Evolutionary conservation across 108 stramenopile species (phyloP).

Genomic region (Halocafeteria seosinensis): DNA sequence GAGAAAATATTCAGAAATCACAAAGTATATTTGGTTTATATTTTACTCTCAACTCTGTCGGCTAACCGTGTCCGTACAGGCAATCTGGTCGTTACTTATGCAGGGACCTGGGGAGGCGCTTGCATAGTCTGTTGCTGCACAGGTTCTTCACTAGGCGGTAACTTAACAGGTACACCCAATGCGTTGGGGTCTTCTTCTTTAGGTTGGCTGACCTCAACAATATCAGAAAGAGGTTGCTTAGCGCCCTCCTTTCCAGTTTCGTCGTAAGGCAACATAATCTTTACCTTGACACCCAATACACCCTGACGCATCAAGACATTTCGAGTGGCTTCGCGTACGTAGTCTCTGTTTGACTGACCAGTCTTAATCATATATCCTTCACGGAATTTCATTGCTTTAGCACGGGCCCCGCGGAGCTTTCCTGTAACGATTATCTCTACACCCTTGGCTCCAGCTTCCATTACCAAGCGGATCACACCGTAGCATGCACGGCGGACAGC

Average conservation of each 20-base stretch:
- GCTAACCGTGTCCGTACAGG: too few species aligned
- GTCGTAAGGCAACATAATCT: constrained; percentile 95
- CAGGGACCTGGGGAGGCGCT: not conserved
- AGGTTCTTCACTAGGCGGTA: not conserved
- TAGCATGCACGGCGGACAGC: constrained; percentile 98
- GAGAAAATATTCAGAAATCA: too few species aligned
- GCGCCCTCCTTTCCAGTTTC: constrained; percentile 50
- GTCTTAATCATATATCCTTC: constrained; percentile 99
- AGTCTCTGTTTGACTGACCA: constrained; percentile 86
- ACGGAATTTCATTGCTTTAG: constrained; percentile 99
- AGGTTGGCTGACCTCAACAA: constrained; percentile 40
- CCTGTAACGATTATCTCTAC: constrained; percentile 97
- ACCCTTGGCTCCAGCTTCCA: constrained; percentile 98
- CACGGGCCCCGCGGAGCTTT: constrained; percentile 98
- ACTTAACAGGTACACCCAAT: not conserved
- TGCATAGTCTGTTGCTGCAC: too few species aligned
- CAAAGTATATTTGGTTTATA: too few species aligned
- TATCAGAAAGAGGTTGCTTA: constrained; percentile 38
- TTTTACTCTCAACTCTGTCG: too few species aligned
- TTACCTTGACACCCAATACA: constrained; percentile 91
- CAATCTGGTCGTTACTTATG: too few species aligned
- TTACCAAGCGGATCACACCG: constrained; percentile 96
- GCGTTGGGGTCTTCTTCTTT: constrained; percentile 12
- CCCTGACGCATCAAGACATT: constrained; percentile 99
- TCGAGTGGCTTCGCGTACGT: constrained; percentile 90